Percentiles rank a stretch among this genome's conserved stretches.
These are phyloP conservation scores for Artemisia annua DNA, from an alignment of 129 eudicot genomes.

Conservation along the genomic window DNA sequence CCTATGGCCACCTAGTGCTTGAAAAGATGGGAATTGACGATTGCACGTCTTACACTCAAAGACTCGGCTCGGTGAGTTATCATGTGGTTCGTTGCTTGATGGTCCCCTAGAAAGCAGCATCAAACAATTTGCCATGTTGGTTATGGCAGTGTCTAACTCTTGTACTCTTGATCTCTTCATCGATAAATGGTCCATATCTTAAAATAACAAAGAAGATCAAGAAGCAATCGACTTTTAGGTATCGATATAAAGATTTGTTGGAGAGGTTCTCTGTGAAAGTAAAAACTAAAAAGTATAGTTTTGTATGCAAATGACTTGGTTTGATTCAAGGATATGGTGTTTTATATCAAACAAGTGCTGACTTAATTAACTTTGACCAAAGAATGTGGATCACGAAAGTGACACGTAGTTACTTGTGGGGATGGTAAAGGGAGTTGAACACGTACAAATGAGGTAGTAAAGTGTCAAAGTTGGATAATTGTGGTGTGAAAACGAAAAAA, in stretches of 20 bases:
- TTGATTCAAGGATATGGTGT: neutral
- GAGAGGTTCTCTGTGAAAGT: neutral
- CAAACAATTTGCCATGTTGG: slow-evolving; percentile 71
- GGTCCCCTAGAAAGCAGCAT: slow-evolving; percentile 53
- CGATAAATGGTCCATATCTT: slow-evolving; percentile 34
- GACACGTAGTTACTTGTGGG: slow-evolving; percentile 43
- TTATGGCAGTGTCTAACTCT: slow-evolving; percentile 37
- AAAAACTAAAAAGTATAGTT: neutral
- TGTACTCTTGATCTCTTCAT: slow-evolving; percentile 57
- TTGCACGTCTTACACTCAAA: slow-evolving; percentile 88
- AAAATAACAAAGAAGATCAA: neutral
- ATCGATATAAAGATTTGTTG: neutral
- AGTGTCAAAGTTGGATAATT: slow-evolving; percentile 18
- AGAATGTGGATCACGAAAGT: slow-evolving; percentile 35
- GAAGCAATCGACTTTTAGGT: neutral
- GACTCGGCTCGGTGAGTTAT: slow-evolving; percentile 44
- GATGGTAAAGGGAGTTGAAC: slow-evolving; percentile 19
- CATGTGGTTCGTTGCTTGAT: slow-evolving; percentile 3
- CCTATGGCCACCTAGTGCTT: slow-evolving; percentile 93
- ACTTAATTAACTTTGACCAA: slow-evolving; percentile 43
- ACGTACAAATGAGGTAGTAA: slow-evolving; percentile 20
- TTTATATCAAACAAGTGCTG: slow-evolving; percentile 36
- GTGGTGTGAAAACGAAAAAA: slow-evolving; percentile 23
- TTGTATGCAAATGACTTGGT: slow-evolving; percentile 9
- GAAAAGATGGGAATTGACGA: slow-evolving; percentile 77